These are phyloP conservation scores for Globisporangium rhizosaccharum DNA, from an alignment of 352 stramenopile genomes.

Conservation along the genomic window DNA sequence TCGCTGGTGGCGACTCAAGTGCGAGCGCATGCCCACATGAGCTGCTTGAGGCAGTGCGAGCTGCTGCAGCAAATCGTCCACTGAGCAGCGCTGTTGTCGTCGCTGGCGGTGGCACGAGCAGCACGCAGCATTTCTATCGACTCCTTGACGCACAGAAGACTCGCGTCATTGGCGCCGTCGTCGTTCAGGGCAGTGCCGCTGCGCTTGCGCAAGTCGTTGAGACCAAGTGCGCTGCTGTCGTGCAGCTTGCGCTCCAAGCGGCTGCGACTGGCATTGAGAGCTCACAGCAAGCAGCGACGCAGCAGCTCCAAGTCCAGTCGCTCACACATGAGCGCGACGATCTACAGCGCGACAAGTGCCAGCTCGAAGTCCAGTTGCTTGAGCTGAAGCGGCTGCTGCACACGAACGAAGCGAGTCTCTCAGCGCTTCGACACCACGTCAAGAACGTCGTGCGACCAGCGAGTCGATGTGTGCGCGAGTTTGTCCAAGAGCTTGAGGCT, in stretches of 20 bases:
- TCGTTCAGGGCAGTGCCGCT: background rate
- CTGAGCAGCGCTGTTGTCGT: too few species aligned
- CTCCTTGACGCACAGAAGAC: background rate
- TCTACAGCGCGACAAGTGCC: constrained; percentile 6
- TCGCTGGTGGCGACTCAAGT: too few species aligned
- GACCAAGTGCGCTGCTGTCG: background rate
- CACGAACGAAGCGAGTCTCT: constrained; percentile 6
- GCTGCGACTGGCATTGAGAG: background rate
- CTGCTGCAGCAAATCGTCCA: too few species aligned
- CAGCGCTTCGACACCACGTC: background rate
- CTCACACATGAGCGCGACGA: constrained; percentile 1
- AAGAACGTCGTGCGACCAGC: background rate
- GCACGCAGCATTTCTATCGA: background rate
- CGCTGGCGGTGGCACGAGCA: too few species aligned
- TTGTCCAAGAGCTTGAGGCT: constrained; percentile 2
- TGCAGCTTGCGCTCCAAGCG: constrained; percentile 1
- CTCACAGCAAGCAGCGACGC: background rate
- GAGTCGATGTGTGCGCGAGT: background rate
- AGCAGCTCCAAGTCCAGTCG: background rate
- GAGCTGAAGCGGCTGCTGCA: constrained; percentile 14
- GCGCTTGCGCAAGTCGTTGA: background rate
- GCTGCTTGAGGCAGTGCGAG: too few species aligned
- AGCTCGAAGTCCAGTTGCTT: constrained; percentile 12
- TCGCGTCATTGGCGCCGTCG: background rate
- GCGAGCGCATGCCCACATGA: too few species aligned